Conservation (phyloP, 2,329 filamentous ascomycete species). For the Xylariaceae sp. region DNA sequence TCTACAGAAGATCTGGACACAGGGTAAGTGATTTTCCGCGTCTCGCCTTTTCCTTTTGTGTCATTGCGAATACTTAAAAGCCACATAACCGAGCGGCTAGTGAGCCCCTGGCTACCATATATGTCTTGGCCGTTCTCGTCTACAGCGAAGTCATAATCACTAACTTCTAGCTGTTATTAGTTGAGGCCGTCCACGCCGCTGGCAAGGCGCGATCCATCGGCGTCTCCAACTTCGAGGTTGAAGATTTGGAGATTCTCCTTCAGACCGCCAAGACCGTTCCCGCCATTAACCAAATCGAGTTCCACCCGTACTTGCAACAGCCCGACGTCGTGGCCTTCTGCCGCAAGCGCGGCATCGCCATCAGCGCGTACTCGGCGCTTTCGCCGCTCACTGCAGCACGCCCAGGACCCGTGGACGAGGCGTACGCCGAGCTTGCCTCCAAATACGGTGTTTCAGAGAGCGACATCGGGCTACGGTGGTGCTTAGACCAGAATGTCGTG, state of each 20-base stretch:
- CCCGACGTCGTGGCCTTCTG: slow-evolving; percentile 61
- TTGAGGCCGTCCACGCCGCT: slow-evolving; percentile 68
- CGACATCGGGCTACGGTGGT: slow-evolving; percentile 63
- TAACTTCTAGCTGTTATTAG: slow-evolving; percentile 5
- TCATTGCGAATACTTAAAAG: neutral
- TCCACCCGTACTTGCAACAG: slow-evolving; percentile 74
- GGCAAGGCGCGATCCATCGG: slow-evolving; percentile 72
- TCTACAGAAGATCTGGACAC: slow-evolving; percentile 63
- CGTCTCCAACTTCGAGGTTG: slow-evolving; percentile 71
- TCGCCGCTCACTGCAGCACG: slow-evolving; percentile 47
- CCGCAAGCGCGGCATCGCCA: slow-evolving; percentile 59
- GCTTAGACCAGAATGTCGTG: slow-evolving; percentile 62
- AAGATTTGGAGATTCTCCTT: slow-evolving; percentile 59
- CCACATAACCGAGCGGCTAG: neutral
- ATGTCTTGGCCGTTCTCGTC: no score
- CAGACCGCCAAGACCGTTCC: slow-evolving; percentile 65
- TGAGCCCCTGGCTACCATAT: neutral
- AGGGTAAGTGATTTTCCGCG: slow-evolving; percentile 33
- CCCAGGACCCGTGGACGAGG: slow-evolving; percentile 56
- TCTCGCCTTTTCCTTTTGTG: neutral
- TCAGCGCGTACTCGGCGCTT: slow-evolving; percentile 60
- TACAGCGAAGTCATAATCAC: neutral
- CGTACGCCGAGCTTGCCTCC: slow-evolving; percentile 55
- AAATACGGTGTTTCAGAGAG: slow-evolving; percentile 62
- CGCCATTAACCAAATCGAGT: slow-evolving; percentile 79